Evolutionary conservation across 495 filamentous ascomycete genomes (phyloP), one percentile per base, ranked within the genome.

Genomic region (Mytilinidion resinicola): DNA sequence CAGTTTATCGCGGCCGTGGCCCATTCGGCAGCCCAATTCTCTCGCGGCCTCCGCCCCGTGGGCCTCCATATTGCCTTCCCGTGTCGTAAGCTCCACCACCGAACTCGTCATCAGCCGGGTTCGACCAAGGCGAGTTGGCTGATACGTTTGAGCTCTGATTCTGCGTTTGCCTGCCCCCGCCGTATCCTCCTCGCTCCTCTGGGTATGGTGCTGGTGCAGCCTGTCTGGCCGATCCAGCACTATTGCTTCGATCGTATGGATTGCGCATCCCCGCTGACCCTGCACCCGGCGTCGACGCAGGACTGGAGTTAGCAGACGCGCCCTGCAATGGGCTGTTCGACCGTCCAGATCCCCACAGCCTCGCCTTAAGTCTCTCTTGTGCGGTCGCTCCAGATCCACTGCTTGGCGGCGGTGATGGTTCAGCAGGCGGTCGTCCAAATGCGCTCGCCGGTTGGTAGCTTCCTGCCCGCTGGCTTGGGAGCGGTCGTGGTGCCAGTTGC

Each of bases 391-490:
- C 82, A 70, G 52, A 68, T 41, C 48, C 72, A 66, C 51, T 71
- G 70, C 59, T 72, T 67, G 61, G 73, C 66, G 66, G 72, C 61
- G 53, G 67, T 69, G 53, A 62, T 12, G 53, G 59, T 21, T 69
- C 66, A 7, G 51, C 65, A 57, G 64, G 60, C 64, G 61, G 63
- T 56, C 54, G 64, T 55, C 20, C 65, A 48, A 25, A 71, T 73
- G 59, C 55, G 20, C 8, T 20, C 25, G 50, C 52, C 37, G 58
- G 60, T 73, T 92, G 87, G 66, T 88, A 86, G 57, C 87, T 90
- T 5, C 85, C 87, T 3, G 78, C 79, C 15, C 85, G 73, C 70
- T 91, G 88, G 59, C 84, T 88, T 7, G 84, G 86, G 58, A 88
- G 65, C 11, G 84, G 86, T 21, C 86, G 70, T n/a, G 76, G 67